Conservation (phyloP, 202 grass and related monocot species). For the Dendrocalamus latiflorus region DNA sequence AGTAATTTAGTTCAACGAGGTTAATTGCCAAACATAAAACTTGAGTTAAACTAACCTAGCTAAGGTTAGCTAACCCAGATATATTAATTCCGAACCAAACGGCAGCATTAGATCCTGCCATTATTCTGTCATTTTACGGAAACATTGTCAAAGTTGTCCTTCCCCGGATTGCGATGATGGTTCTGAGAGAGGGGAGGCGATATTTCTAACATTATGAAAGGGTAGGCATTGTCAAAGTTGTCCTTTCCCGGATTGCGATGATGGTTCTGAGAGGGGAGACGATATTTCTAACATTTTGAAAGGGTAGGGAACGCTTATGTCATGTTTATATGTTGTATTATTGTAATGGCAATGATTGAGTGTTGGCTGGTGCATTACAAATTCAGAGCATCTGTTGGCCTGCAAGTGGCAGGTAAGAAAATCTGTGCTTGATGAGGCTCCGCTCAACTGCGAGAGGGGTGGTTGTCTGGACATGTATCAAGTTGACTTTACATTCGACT, state of each 20-base stretch:
- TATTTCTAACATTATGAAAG: no score
- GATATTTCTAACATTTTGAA: background rate
- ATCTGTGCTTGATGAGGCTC: background rate
- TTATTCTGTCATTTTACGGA: constrained; percentile 23
- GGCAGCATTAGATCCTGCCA: no score
- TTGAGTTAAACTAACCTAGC: no score
- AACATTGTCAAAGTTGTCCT: no score
- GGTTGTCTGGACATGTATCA: background rate
- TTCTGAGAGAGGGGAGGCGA: no score
- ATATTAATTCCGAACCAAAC: no score
- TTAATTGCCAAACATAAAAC: no score
- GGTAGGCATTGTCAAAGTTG: constrained; percentile 23
- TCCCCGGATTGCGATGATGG: no score
- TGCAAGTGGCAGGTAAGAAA: constrained; percentile 23
- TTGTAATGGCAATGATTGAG: constrained; percentile 15
- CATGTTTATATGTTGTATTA: background rate
- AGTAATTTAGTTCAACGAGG: no score
- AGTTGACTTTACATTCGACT: constrained; percentile 21
- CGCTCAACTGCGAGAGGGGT: background rate
- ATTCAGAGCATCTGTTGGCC: constrained; percentile 4
- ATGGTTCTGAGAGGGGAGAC: background rate
- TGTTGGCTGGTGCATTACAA: background rate
- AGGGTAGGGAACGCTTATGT: background rate
- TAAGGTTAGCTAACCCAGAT: no score
- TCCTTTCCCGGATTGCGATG: background rate